These are phyloP conservation scores for Trichocladium antarcticum DNA, from an alignment of 495 filamentous ascomycete species.

Conservation along the genomic window DNA sequence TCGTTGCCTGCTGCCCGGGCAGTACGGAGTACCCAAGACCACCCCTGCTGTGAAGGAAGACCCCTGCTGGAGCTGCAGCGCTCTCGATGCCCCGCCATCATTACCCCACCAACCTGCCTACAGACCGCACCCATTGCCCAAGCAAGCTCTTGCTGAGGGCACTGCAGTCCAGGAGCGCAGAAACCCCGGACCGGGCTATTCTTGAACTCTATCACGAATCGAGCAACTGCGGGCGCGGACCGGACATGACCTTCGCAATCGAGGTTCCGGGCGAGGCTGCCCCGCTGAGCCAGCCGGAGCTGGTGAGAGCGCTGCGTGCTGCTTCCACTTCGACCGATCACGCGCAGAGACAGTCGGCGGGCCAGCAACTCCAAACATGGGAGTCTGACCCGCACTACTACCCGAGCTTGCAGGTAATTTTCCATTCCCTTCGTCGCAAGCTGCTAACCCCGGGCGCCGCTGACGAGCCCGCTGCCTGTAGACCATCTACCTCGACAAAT, in stretches of 20 bases:
- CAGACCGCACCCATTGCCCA: too few species aligned
- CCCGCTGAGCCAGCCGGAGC: conserved; percentile 49
- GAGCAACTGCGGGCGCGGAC: background rate
- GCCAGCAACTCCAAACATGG: conserved; percentile 78
- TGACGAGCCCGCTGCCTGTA: conserved; percentile 19
- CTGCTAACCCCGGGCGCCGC: conserved; percentile 1
- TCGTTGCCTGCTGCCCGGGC: conserved; percentile 24
- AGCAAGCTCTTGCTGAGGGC: too few species aligned
- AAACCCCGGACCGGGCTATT: too few species aligned
- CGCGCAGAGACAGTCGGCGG: conserved; percentile 64
- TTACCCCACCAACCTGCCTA: background rate
- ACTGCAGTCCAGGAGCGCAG: too few species aligned
- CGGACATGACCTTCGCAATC: conserved; percentile 42
- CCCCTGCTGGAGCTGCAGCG: background rate
- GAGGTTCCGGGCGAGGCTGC: conserved; percentile 44
- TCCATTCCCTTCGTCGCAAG: background rate
- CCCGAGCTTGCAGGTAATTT: conserved; percentile 60
- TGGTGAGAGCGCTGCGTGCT: conserved; percentile 58
- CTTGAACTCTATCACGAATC: conserved; percentile 25
- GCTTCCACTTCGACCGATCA: conserved; percentile 67
- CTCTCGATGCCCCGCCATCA: background rate
- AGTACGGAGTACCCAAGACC: too few species aligned
- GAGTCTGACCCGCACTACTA: conserved; percentile 67
- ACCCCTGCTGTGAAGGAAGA: background rate
- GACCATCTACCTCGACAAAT: conserved; percentile 68